phyloP scores from a whole-genome alignment of 441 rosid species.

The Biscutella laevigata region DNA sequence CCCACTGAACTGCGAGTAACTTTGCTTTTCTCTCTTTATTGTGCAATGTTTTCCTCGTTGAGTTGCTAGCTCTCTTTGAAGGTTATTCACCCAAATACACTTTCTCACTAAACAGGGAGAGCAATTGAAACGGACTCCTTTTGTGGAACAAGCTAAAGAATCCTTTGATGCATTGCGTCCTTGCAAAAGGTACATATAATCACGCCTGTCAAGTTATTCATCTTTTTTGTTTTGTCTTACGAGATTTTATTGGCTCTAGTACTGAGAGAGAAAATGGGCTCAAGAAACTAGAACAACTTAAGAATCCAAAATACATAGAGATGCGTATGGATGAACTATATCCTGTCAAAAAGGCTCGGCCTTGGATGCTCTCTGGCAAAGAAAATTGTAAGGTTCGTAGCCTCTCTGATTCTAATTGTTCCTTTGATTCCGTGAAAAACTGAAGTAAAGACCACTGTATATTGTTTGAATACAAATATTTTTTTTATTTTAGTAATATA shows the following conservation, averaged over 20 bases:
- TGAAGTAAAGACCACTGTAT: background rate
- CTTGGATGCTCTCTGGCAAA: constrained; percentile 43
- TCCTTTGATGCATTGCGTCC: constrained; percentile 38
- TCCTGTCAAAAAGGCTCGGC: constrained; percentile 69
- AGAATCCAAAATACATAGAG: constrained; percentile 56
- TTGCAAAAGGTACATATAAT: constrained; percentile 32
- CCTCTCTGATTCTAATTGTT: constrained; percentile 2
- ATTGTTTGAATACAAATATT: background rate
- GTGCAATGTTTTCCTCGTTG: background rate
- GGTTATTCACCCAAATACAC: background rate
- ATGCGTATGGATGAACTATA: constrained; percentile 67
- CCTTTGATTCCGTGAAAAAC: background rate
- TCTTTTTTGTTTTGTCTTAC: constrained; percentile 16
- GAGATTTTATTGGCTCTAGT: constrained; percentile 17
- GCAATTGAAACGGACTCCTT: constrained; percentile 55
- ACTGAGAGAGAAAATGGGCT: constrained; percentile 34
- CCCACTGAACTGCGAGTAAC: constrained; percentile 71
- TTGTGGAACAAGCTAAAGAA: constrained; percentile 43
- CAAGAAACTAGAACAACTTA: constrained; percentile 42
- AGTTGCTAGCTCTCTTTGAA: background rate
- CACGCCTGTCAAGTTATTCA: background rate
- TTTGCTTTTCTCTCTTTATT: background rate
- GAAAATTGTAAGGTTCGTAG: constrained; percentile 57
- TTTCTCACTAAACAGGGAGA: constrained; percentile 53
- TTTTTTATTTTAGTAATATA: constrained; percentile 15